Conservation (phyloP, 768 basidiomycete species). For the Hypholoma sublateritium region DNA sequence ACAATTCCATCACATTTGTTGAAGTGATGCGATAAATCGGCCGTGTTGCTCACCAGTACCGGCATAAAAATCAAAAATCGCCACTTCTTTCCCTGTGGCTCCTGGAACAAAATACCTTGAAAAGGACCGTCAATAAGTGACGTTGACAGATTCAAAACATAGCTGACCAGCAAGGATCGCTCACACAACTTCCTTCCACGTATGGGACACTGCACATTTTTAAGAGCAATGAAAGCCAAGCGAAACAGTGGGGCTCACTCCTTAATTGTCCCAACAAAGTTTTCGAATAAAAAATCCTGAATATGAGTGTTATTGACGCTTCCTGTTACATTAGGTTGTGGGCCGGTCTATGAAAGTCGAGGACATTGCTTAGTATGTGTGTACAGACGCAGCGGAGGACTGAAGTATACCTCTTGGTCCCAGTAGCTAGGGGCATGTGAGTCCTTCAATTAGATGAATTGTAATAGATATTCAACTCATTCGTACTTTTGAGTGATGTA, state of each 20-base stretch:
- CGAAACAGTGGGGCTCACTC: slow-evolving; percentile 33
- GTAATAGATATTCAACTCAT: not conserved
- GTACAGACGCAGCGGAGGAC: not conserved
- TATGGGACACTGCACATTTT: slow-evolving; percentile 35
- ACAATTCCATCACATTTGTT: not conserved
- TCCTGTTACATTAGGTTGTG: slow-evolving; percentile 39
- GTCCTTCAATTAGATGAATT: not conserved
- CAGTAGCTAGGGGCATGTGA: slow-evolving; percentile 44
- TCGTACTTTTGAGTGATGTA: slow-evolving; percentile 61
- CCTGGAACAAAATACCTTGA: slow-evolving; percentile 45
- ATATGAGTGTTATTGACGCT: slow-evolving; percentile 53
- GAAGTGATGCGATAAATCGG: not conserved
- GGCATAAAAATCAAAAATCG: slow-evolving; percentile 58
- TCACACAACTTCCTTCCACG: slow-evolving; percentile 59
- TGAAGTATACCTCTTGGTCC: slow-evolving; percentile 50
- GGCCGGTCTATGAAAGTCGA: slow-evolving; percentile 38
- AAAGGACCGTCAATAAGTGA: not conserved
- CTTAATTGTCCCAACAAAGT: slow-evolving; percentile 50
- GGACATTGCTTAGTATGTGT: not conserved
- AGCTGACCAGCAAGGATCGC: slow-evolving; percentile 55
- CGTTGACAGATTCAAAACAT: not conserved
- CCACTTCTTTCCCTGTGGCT: slow-evolving; percentile 59
- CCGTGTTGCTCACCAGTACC: slow-evolving; percentile 41
- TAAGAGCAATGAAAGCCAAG: not conserved
- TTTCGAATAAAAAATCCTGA: slow-evolving; percentile 53